phyloP scores from a whole-genome alignment of 768 basidiomycete species.

The Mycena venus region DNA sequence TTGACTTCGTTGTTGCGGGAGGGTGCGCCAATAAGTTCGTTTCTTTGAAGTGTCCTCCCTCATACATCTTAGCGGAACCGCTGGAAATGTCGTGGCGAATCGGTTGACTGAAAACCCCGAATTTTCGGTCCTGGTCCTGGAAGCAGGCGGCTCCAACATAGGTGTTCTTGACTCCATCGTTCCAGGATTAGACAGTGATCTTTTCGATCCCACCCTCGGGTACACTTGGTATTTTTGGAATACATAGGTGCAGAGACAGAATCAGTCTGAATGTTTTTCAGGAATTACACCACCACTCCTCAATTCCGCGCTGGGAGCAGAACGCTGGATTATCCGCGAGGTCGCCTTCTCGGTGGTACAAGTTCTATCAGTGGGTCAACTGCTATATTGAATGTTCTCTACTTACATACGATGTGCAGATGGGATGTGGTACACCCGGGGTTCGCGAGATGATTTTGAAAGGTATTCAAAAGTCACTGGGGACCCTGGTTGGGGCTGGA shows the following conservation, averaged over 20 bases:
- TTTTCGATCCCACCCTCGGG: background rate
- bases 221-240: conserved; percentile 10
- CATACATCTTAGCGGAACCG: conserved; percentile 22
- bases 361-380: conserved; percentile 43
- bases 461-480: conserved; percentile 46
- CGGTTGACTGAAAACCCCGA: conserved; percentile 33
- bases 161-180: conserved; percentile 25
- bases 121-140: conserved; percentile 34
- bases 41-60: background rate
- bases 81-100: conserved; percentile 27
- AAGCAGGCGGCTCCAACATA: conserved; percentile 26
- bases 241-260: background rate
- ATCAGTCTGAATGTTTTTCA: background rate
- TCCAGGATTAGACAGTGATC: conserved; percentile 6
- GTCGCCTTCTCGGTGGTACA: conserved; percentile 47
- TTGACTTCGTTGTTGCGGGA: conserved; percentile 28
- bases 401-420: conserved; percentile 34
- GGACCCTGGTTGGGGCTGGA: conserved; percentile 53
- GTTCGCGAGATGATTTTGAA: conserved; percentile 48
- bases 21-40: background rate
- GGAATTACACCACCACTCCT: conserved; percentile 36
- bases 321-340: conserved; percentile 39
- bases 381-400: background rate
- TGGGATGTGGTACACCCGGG: conserved; percentile 48
- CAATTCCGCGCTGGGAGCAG: conserved; percentile 43